A percentile compares a stretch with the other conserved stretches of the same genome.
Conservation (phyloP, 2,329 filamentous ascomycete genomes). For the Dryadomyces quercivorus region DNA sequence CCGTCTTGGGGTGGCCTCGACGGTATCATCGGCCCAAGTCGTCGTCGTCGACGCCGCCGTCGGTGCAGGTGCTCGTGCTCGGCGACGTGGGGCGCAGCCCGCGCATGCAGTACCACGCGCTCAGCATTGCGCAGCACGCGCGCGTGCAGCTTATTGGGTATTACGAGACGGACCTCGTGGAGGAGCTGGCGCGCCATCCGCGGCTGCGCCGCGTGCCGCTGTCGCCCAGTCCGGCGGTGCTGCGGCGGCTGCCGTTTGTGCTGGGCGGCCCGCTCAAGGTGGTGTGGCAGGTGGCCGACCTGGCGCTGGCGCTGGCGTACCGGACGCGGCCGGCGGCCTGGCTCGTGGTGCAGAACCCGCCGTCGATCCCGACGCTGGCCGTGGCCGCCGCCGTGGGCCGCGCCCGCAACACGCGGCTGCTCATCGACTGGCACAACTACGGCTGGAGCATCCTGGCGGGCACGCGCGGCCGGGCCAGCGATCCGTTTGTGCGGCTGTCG, state of each 20-base stretch:
- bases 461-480: slow-evolving; percentile 36
- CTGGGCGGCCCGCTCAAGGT: slow-evolving; percentile 75
- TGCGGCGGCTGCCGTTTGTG: slow-evolving; percentile 65
- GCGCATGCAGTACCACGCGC: slow-evolving; percentile 95
- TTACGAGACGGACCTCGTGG: slow-evolving; percentile 69
- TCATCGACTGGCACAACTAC: slow-evolving; percentile 99
- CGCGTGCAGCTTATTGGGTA: slow-evolving; percentile 82
- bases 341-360: slow-evolving; percentile 78
- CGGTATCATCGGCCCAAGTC: slow-evolving; percentile 2
- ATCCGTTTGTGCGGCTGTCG: slow-evolving; percentile 68
- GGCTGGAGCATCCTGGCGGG: slow-evolving; percentile 81
- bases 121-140: slow-evolving; percentile 78
- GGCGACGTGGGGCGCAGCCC: slow-evolving; percentile 93
- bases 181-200: slow-evolving; percentile 57
- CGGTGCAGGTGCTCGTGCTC: slow-evolving; percentile 75
- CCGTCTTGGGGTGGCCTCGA: slow-evolving; percentile 7
- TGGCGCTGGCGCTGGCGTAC: slow-evolving; percentile 65
- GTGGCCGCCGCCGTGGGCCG: slow-evolving; percentile 62
- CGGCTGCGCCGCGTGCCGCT: slow-evolving; percentile 63
- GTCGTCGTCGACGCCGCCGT: slow-evolving; percentile 9
- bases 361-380: slow-evolving; percentile 81
- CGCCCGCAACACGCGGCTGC: slow-evolving; percentile 65
- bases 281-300: slow-evolving; percentile 61
- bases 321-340: slow-evolving; percentile 61
- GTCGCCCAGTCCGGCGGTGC: slow-evolving; percentile 49